Evolutionary conservation across 73 alveolate genomes (phyloP).

Genomic region (Paramecium bursaria): DNA sequence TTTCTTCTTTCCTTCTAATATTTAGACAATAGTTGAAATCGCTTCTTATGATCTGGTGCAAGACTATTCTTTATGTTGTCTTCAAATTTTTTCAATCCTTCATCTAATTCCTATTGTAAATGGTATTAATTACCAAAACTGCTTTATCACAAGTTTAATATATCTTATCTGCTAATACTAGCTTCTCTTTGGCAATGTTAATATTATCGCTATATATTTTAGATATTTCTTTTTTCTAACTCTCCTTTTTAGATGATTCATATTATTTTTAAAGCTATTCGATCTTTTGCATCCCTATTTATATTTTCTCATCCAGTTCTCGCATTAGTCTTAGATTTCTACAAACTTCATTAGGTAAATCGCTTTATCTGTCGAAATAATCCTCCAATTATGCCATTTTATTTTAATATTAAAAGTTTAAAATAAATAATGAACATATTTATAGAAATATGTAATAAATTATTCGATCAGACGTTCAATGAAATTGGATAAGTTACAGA

Average conservation of each 20-base stretch:
- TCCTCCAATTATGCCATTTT: slow-evolving; percentile 60
- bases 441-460: too few relatives aligned
- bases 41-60: slow-evolving; percentile 60
- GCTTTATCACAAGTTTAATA: slow-evolving; percentile 54
- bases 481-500: too few relatives aligned
- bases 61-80: slow-evolving; percentile 30
- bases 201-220: slow-evolving; percentile 19
- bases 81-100: slow-evolving; percentile 57
- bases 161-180: slow-evolving; percentile 17
- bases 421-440: too few relatives aligned
- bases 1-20: slow-evolving; percentile 53
- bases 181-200: slow-evolving; percentile 17
- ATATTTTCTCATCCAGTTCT: slow-evolving; percentile 51
- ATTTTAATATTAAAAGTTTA: too few relatives aligned
- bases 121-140: neutral
- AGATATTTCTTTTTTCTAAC: neutral
- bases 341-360: slow-evolving; percentile 52
- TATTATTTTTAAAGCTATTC: too few relatives aligned
- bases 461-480: too few relatives aligned
- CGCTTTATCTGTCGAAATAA: slow-evolving; percentile 57
- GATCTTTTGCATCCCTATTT: neutral
- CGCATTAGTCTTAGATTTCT: slow-evolving; percentile 5
- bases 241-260: too few relatives aligned
- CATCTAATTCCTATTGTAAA: slow-evolving; percentile 13
- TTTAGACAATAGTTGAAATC: slow-evolving; percentile 23